These are phyloP conservation scores for Pseudonitzschia delicatissima DNA, from an alignment of 108 stramenopile genomes.

Conservation along the genomic window DNA sequence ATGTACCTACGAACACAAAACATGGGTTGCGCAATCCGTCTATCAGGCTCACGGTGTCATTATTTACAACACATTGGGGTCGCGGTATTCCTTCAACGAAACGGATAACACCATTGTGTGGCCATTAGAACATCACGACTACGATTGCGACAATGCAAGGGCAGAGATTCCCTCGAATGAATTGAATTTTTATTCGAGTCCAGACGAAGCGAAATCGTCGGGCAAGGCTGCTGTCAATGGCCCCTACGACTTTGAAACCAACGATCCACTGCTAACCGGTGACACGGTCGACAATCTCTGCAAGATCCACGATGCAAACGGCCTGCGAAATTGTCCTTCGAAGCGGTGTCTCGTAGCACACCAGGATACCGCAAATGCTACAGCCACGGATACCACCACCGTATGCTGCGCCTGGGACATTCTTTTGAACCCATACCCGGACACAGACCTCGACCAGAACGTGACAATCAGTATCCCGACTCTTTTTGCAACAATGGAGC, in stretches of 20 bases:
- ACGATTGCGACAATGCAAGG: constrained; percentile 66
- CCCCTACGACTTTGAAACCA: constrained; percentile 52
- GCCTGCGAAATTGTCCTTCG: constrained; percentile 51
- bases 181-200: constrained; percentile 32
- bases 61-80: constrained; percentile 57
- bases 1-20: constrained; percentile 78
- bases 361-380: not conserved
- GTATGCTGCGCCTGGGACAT: constrained; percentile 90
- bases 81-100: constrained; percentile 44
- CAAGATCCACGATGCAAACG: constrained; percentile 22
- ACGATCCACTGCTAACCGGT: constrained; percentile 61
- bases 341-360: constrained; percentile 68
- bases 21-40: constrained; percentile 48
- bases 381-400: not conserved
- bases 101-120: constrained; percentile 33
- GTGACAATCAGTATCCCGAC: constrained; percentile 43
- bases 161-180: constrained; percentile 44
- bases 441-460: constrained; percentile 25
- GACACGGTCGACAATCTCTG: constrained; percentile 55
- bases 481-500: constrained; percentile 70
- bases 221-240: not conserved
- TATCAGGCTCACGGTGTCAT: constrained; percentile 60
- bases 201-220: constrained; percentile 22
- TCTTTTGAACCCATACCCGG: constrained; percentile 49
- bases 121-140: constrained; percentile 48